Percentiles rank a stretch among this genome's conserved stretches.
phyloP scores from a whole-genome alignment of 305 asterid species.

The Solanum hybrid region DNA sequence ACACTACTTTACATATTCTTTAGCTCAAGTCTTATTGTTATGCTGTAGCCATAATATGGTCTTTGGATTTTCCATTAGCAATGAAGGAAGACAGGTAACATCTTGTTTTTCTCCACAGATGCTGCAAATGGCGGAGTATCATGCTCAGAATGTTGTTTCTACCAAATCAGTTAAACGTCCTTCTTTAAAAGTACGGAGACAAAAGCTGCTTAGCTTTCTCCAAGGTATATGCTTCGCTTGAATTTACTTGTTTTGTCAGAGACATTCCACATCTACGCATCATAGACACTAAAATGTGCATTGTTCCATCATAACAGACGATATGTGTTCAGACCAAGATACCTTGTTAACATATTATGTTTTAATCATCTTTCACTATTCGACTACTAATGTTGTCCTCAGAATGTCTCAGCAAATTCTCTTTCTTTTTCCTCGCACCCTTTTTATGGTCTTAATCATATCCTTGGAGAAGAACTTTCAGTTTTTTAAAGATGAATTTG shows the following conservation, averaged over 20 bases:
- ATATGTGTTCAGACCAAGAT: neutral
- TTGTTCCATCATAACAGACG: neutral
- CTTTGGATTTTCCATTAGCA: neutral
- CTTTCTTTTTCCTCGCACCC: neutral
- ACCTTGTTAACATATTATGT: neutral
- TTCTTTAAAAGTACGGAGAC: slow-evolving; percentile 80
- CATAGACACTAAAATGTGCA: neutral
- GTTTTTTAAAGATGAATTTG: neutral
- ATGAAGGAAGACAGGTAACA: neutral
- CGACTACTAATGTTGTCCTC: neutral
- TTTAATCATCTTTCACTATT: neutral
- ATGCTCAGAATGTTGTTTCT: slow-evolving; percentile 66
- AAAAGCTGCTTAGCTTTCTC: slow-evolving; percentile 77
- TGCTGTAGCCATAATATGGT: neutral
- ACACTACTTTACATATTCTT: neutral
- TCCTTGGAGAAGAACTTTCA: neutral
- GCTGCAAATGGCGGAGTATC: slow-evolving; percentile 88
- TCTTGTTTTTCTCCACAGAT: slow-evolving; percentile 42
- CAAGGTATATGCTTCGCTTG: slow-evolving; percentile 46
- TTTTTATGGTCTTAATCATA: neutral
- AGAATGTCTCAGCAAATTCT: neutral
- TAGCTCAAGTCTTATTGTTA: neutral
- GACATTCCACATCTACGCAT: neutral
- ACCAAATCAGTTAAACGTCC: slow-evolving; percentile 74
- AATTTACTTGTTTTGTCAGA: neutral